Conservation (phyloP, 2,329 filamentous ascomycete species). For the Pestalotiopsis sp. region DNA sequence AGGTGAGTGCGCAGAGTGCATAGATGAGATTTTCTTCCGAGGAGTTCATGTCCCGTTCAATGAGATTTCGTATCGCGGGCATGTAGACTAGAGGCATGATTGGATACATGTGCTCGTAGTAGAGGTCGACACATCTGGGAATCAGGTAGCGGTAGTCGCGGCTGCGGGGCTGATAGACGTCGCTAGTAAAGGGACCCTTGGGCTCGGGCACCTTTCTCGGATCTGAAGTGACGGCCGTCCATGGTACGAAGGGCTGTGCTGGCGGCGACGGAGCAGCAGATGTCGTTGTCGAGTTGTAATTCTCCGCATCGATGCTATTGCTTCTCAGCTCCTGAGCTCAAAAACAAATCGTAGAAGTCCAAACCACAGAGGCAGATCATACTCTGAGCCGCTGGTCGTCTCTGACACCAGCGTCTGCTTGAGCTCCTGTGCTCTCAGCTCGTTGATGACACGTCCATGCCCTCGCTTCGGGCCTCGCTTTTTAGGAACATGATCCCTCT, state of each 20-base stretch:
- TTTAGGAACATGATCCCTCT: constrained; percentile 65
- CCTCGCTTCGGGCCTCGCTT: constrained; percentile 67
- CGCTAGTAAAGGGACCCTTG: constrained; percentile 42
- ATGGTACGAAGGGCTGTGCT: constrained; percentile 29
- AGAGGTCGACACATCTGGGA: constrained; percentile 62
- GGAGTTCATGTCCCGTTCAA: constrained; percentile 38
- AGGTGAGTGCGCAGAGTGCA: constrained; percentile 60
- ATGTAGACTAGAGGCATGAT: constrained; percentile 65
- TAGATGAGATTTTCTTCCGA: constrained; percentile 51
- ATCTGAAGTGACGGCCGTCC: constrained; percentile 32
- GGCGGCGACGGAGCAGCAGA: constrained; percentile 24
- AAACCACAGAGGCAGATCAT: neutral
- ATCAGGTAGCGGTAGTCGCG: constrained; percentile 48
- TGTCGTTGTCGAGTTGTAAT: constrained; percentile 13
- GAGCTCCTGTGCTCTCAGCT: constrained; percentile 55
- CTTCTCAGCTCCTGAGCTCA: neutral
- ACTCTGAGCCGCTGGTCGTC: constrained; percentile 16
- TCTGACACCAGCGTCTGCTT: constrained; percentile 33
- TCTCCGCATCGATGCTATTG: constrained; percentile 15
- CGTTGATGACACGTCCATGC: constrained; percentile 64
- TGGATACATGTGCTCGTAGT: constrained; percentile 65
- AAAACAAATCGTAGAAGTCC: neutral
- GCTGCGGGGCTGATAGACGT: constrained; percentile 42
- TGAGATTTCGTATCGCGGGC: constrained; percentile 55
- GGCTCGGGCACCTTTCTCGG: constrained; percentile 35